A percentile compares a stretch with the other conserved stretches of the same genome.
Conservation (phyloP, 2,329 filamentous ascomycete species). For the Penicillium crustosum region DNA sequence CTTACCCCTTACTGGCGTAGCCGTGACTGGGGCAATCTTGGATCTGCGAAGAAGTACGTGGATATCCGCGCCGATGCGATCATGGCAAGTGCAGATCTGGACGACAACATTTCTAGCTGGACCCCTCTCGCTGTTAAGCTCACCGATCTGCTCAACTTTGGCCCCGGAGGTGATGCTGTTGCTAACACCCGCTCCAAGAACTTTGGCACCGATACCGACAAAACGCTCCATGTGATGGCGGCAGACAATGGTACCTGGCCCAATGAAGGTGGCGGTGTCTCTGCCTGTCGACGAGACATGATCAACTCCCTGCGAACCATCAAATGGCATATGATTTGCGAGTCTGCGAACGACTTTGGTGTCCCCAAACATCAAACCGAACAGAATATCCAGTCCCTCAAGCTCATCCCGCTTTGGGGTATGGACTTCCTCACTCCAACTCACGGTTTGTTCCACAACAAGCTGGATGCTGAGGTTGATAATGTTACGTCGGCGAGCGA, state of each 20-base stretch:
- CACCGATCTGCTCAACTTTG: constrained; percentile 54
- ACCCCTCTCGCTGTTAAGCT: constrained; percentile 53
- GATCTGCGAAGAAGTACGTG: constrained; percentile 46
- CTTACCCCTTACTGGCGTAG: constrained; percentile 49
- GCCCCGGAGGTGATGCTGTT: constrained; percentile 54
- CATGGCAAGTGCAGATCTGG: constrained; percentile 53
- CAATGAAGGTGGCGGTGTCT: constrained; percentile 56
- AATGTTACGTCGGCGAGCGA: constrained; percentile 48
- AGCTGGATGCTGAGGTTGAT: constrained; percentile 53
- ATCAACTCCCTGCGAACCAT: constrained; percentile 56
- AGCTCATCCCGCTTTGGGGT: constrained; percentile 56
- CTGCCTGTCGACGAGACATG: constrained; percentile 56
- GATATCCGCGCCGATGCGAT: constrained; percentile 50
- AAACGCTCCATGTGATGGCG: constrained; percentile 54
- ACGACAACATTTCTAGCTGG: constrained; percentile 54
- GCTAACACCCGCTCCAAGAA: constrained; percentile 52
- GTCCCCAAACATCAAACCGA: constrained; percentile 58
- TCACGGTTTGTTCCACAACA: constrained; percentile 56
- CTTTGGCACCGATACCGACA: constrained; percentile 50
- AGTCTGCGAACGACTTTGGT: constrained; percentile 57
- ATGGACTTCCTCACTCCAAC: constrained; percentile 54
- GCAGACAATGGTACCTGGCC: constrained; percentile 56
- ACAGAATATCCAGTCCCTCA: constrained; percentile 56
- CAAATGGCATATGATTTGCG: constrained; percentile 56
- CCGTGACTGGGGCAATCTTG: constrained; percentile 46